Percentiles rank a stretch among this genome's conserved stretches.
phyloP scores from a whole-genome alignment of 805 yeast genomes.

The Candida oleophila region DNA sequence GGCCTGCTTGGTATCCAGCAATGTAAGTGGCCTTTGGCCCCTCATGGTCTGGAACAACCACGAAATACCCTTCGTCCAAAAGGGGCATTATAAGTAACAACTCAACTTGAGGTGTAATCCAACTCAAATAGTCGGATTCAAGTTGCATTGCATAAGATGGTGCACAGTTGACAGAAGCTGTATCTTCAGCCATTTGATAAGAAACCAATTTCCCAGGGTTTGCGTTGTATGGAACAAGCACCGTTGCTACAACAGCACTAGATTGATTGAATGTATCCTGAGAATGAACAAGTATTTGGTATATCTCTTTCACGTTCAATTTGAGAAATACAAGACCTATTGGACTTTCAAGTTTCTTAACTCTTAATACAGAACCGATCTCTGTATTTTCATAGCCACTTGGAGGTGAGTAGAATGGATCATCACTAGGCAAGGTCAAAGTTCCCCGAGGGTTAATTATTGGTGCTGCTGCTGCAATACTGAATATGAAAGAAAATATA shows the following conservation, averaged over 20 bases:
- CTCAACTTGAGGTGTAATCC: conserved; percentile 12
- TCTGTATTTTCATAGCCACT: conserved; percentile 16
- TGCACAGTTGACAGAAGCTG: conserved; percentile 17
- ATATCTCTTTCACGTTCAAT: conserved; percentile 9
- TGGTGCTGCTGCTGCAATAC: conserved; percentile 5
- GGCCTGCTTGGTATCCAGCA: conserved; percentile 18
- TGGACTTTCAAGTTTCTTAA: conserved; percentile 8
- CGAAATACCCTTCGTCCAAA: conserved; percentile 17
- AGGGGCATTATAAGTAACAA: conserved; percentile 11
- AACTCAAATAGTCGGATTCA: conserved; percentile 9
- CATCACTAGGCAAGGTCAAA: conserved; percentile 5
- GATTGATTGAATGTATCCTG: conserved; percentile 16
- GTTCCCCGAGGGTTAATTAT: background rate
- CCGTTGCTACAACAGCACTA: conserved; percentile 19
- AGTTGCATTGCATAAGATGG: conserved; percentile 18
- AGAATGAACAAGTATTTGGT: conserved; percentile 19
- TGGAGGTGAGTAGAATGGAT: conserved; percentile 22
- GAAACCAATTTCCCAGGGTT: conserved; percentile 18
- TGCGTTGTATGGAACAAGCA: conserved; percentile 19
- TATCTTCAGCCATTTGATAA: conserved; percentile 20
- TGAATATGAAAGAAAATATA: conserved; percentile 11
- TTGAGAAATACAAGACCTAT: conserved; percentile 6
- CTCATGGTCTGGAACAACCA: conserved; percentile 19
- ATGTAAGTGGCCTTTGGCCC: conserved; percentile 18
- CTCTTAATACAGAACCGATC: conserved; percentile 23